These are phyloP conservation scores for Fusarium veterinarium DNA, from an alignment of 2,329 filamentous ascomycete species.

Conservation along the genomic window DNA sequence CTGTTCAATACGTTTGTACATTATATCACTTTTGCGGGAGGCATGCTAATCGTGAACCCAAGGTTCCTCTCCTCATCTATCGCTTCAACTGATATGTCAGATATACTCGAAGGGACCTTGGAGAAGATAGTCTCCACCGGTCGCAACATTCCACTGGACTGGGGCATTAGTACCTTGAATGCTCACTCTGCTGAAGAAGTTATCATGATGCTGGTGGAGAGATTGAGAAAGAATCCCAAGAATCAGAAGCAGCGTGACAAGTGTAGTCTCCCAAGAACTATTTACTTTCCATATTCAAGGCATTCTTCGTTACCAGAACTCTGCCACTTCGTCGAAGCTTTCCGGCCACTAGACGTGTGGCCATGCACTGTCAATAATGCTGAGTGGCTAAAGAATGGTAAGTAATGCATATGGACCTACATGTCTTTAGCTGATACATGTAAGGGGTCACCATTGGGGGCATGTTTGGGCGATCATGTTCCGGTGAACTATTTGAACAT, in stretches of 20 bases:
- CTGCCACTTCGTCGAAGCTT: constrained; percentile 73
- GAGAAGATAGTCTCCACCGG: constrained; percentile 34
- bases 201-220: constrained; percentile 24
- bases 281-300: constrained; percentile 84
- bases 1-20: constrained; percentile 55
- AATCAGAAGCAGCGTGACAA: background rate
- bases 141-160: constrained; percentile 43
- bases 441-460: constrained; percentile 68
- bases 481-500: constrained; percentile 69
- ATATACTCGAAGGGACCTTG: constrained; percentile 28
- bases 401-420: no score
- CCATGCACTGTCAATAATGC: constrained; percentile 79
- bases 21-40: rapidly evolving
- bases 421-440: background rate
- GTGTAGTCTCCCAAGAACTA: constrained; percentile 52
- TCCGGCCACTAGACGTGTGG: constrained; percentile 81
- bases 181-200: constrained; percentile 25
- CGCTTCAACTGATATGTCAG: constrained; percentile 6
- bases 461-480: constrained; percentile 79
- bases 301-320: constrained; percentile 90
- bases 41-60: background rate
- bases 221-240: constrained; percentile 1
- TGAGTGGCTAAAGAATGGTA: constrained; percentile 69
- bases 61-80: constrained; percentile 36
- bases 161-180: constrained; percentile 32